Percentiles rank a stretch among this genome's conserved stretches.
These are phyloP conservation scores for Babesia sp. DNA, from an alignment of 169 alveolate genomes.

Conservation along the genomic window DNA sequence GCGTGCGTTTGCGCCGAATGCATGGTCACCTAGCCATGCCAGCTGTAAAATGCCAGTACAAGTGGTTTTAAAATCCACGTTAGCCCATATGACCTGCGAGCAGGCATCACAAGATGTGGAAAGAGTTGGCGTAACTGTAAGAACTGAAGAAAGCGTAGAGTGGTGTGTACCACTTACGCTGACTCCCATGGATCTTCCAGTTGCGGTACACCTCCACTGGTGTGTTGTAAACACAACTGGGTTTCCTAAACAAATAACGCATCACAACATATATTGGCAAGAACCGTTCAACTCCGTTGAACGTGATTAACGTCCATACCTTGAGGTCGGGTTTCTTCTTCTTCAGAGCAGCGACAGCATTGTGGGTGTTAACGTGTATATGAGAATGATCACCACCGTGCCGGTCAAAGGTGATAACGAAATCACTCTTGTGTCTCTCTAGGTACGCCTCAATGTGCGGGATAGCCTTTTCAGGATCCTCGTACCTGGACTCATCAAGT, in stretches of 20 bases:
- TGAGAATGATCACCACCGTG: slow-evolving; percentile 72
- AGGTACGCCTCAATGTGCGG: slow-evolving; percentile 14
- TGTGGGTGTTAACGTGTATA: slow-evolving; percentile 58
- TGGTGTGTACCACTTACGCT: slow-evolving; percentile 17
- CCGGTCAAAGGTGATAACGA: slow-evolving; percentile 71
- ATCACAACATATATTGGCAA: neutral
- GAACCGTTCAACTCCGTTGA: neutral
- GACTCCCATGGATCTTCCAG: slow-evolving; percentile 17
- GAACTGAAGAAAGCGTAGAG: slow-evolving; percentile 28
- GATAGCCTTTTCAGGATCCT: slow-evolving; percentile 18
- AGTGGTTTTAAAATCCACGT: too few species aligned
- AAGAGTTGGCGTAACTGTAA: slow-evolving; percentile 43
- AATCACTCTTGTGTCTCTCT: neutral
- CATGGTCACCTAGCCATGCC: too few species aligned
- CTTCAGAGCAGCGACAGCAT: slow-evolving; percentile 35
- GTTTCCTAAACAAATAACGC: neutral
- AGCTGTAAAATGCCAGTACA: too few species aligned
- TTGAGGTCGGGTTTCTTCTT: slow-evolving; percentile 13
- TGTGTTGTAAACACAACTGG: neutral
- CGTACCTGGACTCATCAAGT: slow-evolving; percentile 25
- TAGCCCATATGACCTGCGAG: too few species aligned
- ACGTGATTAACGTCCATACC: slow-evolving; percentile 32
- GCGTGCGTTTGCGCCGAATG: too few species aligned
- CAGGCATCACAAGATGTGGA: neutral
- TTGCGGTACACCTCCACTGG: neutral